Evolutionary conservation across 805 yeast species (phyloP).

Genomic region (Saccharomycopsis selenospora): DNA sequence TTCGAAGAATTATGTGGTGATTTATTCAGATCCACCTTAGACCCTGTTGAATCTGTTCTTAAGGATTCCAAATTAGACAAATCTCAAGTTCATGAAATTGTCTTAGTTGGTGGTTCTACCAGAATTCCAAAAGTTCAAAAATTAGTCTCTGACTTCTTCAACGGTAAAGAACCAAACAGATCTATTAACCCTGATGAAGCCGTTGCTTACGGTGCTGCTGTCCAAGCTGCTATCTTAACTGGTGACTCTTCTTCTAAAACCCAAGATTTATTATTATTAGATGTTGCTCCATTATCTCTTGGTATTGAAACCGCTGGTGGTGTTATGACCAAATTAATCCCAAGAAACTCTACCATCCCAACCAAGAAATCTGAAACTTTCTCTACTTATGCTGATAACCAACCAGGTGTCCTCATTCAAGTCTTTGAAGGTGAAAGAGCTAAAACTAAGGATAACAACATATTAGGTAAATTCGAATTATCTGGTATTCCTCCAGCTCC

Average conservation of each 20-base stretch:
- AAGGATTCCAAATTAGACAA: constrained; percentile 87
- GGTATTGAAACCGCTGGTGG: constrained; percentile 99
- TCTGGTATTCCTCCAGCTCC: constrained; percentile 98
- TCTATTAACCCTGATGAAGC: constrained; percentile 98
- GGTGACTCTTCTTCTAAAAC: constrained; percentile 97
- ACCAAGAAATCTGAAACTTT: constrained; percentile 95
- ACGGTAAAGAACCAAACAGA: constrained; percentile 95
- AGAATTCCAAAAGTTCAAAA: constrained; percentile 97
- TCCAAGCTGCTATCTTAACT: constrained; percentile 92
- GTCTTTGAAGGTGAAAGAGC: constrained; percentile 98
- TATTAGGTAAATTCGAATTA: constrained; percentile 94
- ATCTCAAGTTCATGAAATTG: constrained; percentile 85
- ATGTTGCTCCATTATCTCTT: constrained; percentile 94
- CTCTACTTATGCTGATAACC: constrained; percentile 97
- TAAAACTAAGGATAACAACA: constrained; percentile 89
- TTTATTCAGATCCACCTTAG: constrained; percentile 86
- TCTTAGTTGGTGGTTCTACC: constrained; percentile 95
- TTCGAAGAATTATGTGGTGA: constrained; percentile 95
- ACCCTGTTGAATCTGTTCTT: constrained; percentile 92
- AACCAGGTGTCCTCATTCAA: constrained; percentile 97
- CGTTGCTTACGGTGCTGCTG: constrained; percentile 99
- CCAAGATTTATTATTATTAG: constrained; percentile 87
- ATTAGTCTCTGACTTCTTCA: constrained; percentile 91
- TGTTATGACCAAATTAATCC: constrained; percentile 95
- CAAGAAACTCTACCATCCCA: constrained; percentile 95